Base-by-base conservation (phyloP, 1,139 yeast species). In the Magnusiomyces ingens region DNA sequence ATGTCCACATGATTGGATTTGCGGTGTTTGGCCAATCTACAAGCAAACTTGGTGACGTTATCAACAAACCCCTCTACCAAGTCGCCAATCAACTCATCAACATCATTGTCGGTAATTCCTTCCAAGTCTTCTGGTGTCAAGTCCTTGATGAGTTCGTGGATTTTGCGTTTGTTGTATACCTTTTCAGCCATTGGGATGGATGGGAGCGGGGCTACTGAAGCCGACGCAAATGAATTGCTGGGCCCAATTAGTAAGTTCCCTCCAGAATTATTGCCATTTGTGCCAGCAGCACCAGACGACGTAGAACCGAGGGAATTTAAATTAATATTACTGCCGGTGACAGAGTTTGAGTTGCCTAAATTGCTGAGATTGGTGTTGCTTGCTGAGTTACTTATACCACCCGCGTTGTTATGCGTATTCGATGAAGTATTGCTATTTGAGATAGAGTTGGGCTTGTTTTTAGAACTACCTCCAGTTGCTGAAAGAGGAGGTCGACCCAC, bases 41-140 rank as follows among this genome's bases (percentile, higher is more conserved):
- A 91, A 0, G 98, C 95, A 73, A 93, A 93, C 4, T 87, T 78
- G 0, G 97, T 88, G 1, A 94, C 96, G 51, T 87, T 84, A 19
- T 87, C 80, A n/a, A 93, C 94, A 67, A 93, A 93, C 66, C 93
- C 99, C 67, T 93, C 99, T 0, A 99, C 98, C 56, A 93, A 74
- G 67, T 93, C 99, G 49, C 93, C 75, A 49, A 93, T 73, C 44
- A 93, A 72, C 61, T 91, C 97, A 67, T 93, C 98, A n/a, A 91
- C 98, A 68, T 93, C 97, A 38, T 96, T 97, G 66, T 91, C 98
- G 53, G 93, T 85, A 8, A 72, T 38, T 29, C 45, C 66, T 46
- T 69, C 74, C 17, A 80, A 79, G 8, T 95, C 86, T 62, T 88
- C 94, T 2, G 95, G 90, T 63, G 88, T 95, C 13, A 90, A 86